These are phyloP conservation scores for Flaveria trinervia DNA, from an alignment of 129 eudicot genomes.

Conservation along the genomic window DNA sequence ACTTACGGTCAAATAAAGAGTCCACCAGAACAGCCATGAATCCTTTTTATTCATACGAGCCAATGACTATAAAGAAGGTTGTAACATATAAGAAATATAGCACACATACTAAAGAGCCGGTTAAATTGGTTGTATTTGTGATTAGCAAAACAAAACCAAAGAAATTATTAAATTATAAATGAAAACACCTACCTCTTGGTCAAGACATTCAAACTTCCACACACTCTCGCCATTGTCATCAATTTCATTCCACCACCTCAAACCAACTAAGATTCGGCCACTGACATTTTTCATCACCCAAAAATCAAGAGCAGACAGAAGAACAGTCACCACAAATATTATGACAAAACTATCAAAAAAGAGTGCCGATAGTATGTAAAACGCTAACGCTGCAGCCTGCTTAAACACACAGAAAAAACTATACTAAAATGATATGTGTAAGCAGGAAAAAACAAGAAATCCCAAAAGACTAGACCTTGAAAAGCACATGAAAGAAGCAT, in stretches of 20 bases:
- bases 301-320: conserved; percentile 93
- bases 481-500: conserved; percentile 94
- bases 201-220: conserved; percentile 98
- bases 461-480: conserved; percentile 61
- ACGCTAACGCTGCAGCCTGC: conserved; percentile 97
- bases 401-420: neutral
- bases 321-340: conserved; percentile 92
- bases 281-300: conserved; percentile 99
- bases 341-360: conserved; percentile 83
- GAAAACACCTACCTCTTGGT: conserved; percentile 71
- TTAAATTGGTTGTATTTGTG: neutral
- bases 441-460: neutral
- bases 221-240: conserved; percentile 92
- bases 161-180: neutral
- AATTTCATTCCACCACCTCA: conserved; percentile 99
- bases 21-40: conserved; percentile 99
- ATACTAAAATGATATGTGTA: neutral
- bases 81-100: neutral
- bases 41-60: conserved; percentile 99
- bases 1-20: conserved; percentile 91
- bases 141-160: neutral
- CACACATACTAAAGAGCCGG: neutral
- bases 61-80: conserved; percentile 54
- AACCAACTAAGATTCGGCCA: conserved; percentile 95
- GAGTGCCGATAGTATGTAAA: conserved; percentile 87